Base-by-base conservation (phyloP, 2,329 filamentous ascomycete genomes). In the Penicillium italicum region DNA sequence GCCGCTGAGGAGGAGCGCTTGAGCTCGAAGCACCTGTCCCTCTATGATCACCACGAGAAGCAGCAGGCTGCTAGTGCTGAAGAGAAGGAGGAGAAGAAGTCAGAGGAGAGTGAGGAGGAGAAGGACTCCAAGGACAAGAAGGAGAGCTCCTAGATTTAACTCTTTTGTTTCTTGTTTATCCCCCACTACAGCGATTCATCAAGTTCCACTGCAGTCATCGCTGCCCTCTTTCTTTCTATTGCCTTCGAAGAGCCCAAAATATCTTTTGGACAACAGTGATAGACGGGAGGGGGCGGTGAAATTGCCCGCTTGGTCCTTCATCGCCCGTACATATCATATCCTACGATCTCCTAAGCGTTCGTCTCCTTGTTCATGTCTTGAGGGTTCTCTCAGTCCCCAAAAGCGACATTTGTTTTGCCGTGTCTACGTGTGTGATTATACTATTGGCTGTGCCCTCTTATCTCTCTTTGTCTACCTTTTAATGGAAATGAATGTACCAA, bases 1-100 rank as follows among this genome's bases (percentile, higher is more conserved):
- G 76, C 73, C 50, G 74, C 73, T 5, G 76, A 80, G 64, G 77
- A 80, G 65, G 58, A 75, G 53, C 69, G 77, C 38, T 62, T 79
- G 54, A 77, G 76, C 64, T 65, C 69, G 18, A 72, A 75, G 57
- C 71, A 78, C 46, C 61, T 71, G 57, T 63, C 68, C n/a, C 56
- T 76, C 16, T 65, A 67, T 16, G 62, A 62, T 44, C 52, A 60
- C 2, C 48, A 47, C 2, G 38, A 61, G 12, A 47, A 55, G 53
- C 55, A 64, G 56, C 26, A 54, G 37, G 41, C 31, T 45, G 31
- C 30, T 37, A 16, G 1, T 11, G 18, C 37, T 4, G 37, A 40
- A 11, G 9, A 4, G 24, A 46, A 63, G 49, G 50, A 63, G 24
- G 51, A 58, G 16, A 48, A 66, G 59, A 48, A 66, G 59, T 34